phyloP scores from a whole-genome alignment of 306 rosid species.

The Geum urbanum region DNA sequence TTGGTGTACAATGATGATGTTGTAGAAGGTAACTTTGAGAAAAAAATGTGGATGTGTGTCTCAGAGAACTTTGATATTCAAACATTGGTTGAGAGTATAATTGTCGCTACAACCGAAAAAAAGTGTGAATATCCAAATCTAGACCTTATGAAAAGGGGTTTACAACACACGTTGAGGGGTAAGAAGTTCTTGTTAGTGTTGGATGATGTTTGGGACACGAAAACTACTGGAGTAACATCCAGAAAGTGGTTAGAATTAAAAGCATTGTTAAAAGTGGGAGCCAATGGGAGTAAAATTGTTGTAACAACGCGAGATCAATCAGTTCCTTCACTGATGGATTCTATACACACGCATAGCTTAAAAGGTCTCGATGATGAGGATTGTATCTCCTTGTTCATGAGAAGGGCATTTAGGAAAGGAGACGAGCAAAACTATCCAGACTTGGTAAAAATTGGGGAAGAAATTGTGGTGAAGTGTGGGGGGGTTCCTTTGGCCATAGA shows the following conservation, averaged over 20 bases:
- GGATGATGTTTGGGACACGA: background rate
- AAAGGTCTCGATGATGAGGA: background rate
- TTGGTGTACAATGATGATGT: background rate
- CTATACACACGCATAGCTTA: background rate
- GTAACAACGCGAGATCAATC: background rate
- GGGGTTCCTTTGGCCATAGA: background rate
- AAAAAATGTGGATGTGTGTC: background rate
- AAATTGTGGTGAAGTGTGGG: background rate
- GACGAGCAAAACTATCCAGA: background rate
- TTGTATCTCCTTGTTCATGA: background rate
- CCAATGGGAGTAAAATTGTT: background rate
- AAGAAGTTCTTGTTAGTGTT: background rate
- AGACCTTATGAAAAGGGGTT: too few species aligned
- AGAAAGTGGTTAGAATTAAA: background rate
- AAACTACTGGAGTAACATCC: background rate
- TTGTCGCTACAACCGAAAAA: background rate
- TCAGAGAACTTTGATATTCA: background rate
- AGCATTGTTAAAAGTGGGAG: background rate
- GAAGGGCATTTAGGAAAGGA: background rate
- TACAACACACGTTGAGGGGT: too few species aligned
- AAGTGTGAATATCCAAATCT: too few species aligned
- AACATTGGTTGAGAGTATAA: background rate
- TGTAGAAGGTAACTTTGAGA: too few species aligned
- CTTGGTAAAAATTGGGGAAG: background rate
- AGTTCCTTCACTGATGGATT: background rate